phyloP scores from a whole-genome alignment of 177 flowering plant genomes.

The Vitis hybrid region DNA sequence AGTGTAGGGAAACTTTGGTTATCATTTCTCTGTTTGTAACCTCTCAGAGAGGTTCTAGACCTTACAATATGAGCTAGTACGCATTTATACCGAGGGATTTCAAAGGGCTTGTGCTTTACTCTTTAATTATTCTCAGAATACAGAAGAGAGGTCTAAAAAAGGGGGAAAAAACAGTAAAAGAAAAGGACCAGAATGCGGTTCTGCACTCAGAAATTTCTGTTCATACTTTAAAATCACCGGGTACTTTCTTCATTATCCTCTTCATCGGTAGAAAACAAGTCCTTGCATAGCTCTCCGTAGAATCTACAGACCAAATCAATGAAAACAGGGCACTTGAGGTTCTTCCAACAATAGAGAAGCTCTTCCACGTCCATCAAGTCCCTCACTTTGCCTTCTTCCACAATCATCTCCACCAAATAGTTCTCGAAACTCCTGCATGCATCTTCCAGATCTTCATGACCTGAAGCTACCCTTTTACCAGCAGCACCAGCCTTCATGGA shows the following conservation, averaged over 20 bases:
- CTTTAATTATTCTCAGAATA: too few species aligned
- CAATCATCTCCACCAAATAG: constrained; percentile 78
- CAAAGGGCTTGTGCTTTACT: too few species aligned
- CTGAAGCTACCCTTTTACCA: constrained; percentile 7
- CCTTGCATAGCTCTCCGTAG: constrained; percentile 90
- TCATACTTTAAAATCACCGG: not conserved
- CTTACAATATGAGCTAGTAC: too few species aligned
- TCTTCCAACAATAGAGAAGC: constrained; percentile 82
- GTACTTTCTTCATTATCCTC: constrained; percentile 4
- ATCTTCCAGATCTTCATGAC: constrained; percentile 45
- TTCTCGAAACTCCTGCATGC: constrained; percentile 92
- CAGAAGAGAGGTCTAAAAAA: too few species aligned
- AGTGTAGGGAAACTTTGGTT: too few species aligned
- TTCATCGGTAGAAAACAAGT: constrained; percentile 55
- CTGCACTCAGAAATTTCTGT: not conserved
- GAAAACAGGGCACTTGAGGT: constrained; percentile 72
- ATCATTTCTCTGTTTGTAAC: too few species aligned
- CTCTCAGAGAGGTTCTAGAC: too few species aligned
- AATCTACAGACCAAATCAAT: constrained; percentile 70
- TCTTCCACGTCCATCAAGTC: constrained; percentile 84
- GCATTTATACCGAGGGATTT: too few species aligned
- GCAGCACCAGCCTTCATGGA: constrained; percentile 20
- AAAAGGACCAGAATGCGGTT: too few species aligned
- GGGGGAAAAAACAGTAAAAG: not conserved
- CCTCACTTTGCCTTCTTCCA: constrained; percentile 70